phyloP scores from a whole-genome alignment of 176 grass and related monocot species.

The Oryza australiensis region DNA sequence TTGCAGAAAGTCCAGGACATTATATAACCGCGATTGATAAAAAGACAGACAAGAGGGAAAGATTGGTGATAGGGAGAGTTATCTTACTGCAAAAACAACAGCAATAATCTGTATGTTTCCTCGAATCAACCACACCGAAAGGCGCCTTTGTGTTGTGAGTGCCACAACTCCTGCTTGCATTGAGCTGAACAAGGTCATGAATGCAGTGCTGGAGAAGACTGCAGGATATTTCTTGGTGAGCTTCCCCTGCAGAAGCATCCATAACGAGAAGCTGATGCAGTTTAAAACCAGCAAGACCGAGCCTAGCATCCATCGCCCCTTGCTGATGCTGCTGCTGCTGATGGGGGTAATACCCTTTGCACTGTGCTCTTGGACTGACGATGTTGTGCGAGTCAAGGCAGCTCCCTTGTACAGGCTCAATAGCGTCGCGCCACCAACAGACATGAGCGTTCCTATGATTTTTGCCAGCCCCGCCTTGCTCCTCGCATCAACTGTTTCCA shows the following conservation, averaged over 20 bases:
- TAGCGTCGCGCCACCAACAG: constrained; percentile 43
- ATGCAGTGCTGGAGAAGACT: constrained; percentile 60
- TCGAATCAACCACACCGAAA: constrained; percentile 53
- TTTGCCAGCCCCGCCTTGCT: constrained; percentile 53
- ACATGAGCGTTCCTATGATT: constrained; percentile 44
- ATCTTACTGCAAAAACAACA: constrained; percentile 45
- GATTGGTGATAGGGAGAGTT: neutral
- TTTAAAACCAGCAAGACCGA: constrained; percentile 42
- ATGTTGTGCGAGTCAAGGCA: constrained; percentile 32
- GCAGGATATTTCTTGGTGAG: constrained; percentile 64
- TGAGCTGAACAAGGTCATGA: constrained; percentile 65
- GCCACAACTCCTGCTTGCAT: constrained; percentile 50
- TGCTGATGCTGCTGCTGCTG: neutral
- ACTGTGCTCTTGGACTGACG: neutral
- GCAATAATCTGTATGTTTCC: constrained; percentile 51
- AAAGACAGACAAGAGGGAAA: neutral
- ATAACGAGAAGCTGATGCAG: constrained; percentile 47
- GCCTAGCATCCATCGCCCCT: constrained; percentile 50
- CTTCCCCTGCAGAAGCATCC: constrained; percentile 63
- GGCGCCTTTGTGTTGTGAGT: constrained; percentile 40
- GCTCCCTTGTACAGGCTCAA: constrained; percentile 60
- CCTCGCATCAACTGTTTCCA: constrained; percentile 54
- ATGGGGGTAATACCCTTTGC: neutral
- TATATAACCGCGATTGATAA: neutral
- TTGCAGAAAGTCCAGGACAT: neutral